Percentiles rank a stretch among this genome's conserved stretches.
Conservation (phyloP, 768 basidiomycete species). For the Termitomyces sp. region DNA sequence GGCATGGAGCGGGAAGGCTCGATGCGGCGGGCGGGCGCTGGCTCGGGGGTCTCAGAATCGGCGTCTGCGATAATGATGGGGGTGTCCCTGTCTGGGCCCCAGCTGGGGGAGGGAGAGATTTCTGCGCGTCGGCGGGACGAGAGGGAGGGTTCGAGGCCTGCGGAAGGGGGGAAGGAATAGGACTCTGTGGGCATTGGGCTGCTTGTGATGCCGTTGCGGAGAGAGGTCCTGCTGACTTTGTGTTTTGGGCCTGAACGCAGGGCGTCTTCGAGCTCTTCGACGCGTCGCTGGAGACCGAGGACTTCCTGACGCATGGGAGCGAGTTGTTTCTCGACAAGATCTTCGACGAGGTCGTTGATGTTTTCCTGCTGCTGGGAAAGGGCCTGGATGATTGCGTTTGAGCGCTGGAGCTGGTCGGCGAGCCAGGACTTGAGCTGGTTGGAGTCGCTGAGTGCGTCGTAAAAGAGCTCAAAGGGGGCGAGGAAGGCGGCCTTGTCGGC, state of each 20-base stretch:
- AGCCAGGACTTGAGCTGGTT: constrained; percentile 77
- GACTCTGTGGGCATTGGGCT: constrained; percentile 28
- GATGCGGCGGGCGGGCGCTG: constrained; percentile 35
- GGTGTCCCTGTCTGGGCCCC: constrained; percentile 25
- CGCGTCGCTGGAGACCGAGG: constrained; percentile 47
- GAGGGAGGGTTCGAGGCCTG: background rate
- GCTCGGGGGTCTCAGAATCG: constrained; percentile 18
- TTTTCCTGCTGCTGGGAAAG: constrained; percentile 60
- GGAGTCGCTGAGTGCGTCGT: constrained; percentile 78
- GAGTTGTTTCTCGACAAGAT: constrained; percentile 56
- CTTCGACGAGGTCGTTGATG: constrained; percentile 53
- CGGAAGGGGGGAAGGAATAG: constrained; percentile 43
- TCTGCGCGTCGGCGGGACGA: constrained; percentile 29
- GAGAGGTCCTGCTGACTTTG: constrained; percentile 27
- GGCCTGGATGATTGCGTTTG: constrained; percentile 47
- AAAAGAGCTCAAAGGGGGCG: constrained; percentile 79
- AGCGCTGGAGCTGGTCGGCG: constrained; percentile 64
- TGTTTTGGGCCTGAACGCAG: constrained; percentile 24
- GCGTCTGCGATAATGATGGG: constrained; percentile 18
- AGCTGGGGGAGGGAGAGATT: constrained; percentile 34
- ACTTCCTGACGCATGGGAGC: constrained; percentile 60
- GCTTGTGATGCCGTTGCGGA: constrained; percentile 32
- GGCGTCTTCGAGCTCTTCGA: constrained; percentile 66
- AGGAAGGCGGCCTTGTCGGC: constrained; percentile 74
- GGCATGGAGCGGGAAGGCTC: constrained; percentile 35